Conservation (phyloP, 2,329 filamentous ascomycete genomes). For the Grosmannia clavigera region DNA sequence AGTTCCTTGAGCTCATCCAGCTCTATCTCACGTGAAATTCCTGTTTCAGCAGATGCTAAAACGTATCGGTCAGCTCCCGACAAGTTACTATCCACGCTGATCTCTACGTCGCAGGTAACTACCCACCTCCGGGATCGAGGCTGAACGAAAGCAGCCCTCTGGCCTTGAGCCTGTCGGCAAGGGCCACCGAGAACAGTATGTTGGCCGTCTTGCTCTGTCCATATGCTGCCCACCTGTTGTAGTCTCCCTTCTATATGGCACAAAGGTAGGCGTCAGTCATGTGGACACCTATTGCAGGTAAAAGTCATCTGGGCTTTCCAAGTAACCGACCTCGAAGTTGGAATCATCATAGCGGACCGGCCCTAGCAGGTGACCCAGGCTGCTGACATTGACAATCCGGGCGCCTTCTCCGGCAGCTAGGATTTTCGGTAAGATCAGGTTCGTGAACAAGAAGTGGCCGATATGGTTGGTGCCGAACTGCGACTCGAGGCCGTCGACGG, state of each 20-base stretch:
- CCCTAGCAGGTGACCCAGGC: neutral
- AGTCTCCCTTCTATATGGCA: slow-evolving; percentile 15
- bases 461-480: slow-evolving; percentile 37
- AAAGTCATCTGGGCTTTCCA: neutral
- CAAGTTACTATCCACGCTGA: too few species aligned
- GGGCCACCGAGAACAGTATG: slow-evolving; percentile 15
- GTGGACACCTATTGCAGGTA: neutral
- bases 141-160: slow-evolving; percentile 2
- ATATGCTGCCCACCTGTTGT: slow-evolving; percentile 13
- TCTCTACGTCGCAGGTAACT: neutral
- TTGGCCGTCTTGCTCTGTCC: slow-evolving; percentile 20
- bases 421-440: slow-evolving; percentile 31
- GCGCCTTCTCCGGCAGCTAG: slow-evolving; percentile 11
- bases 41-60: neutral
- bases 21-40: neutral
- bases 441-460: slow-evolving; percentile 35
- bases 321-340: slow-evolving; percentile 14
- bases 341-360: slow-evolving; percentile 3
- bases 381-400: slow-evolving; percentile 8
- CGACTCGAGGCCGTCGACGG: slow-evolving; percentile 27
- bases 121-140: slow-evolving; percentile 6
- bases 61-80: neutral
- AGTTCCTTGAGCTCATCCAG: neutral
- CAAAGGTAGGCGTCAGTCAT: neutral
- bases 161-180: neutral